Percentiles rank a stretch among this genome's conserved stretches.
Conservation (phyloP, 306 rosid species). For the Abrus precatorius region DNA sequence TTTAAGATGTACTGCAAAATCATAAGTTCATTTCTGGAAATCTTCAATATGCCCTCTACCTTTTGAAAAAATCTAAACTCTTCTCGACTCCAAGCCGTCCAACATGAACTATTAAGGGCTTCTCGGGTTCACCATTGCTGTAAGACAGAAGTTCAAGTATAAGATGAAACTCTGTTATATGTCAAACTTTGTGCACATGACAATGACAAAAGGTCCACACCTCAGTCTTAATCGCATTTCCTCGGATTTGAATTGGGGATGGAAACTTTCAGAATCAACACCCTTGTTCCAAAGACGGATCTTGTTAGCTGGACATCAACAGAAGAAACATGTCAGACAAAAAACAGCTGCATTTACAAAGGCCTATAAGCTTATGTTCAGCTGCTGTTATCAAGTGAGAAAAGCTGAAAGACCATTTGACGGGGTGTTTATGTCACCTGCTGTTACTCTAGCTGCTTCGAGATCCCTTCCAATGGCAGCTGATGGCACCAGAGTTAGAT, state of each 20-base stretch:
- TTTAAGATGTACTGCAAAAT: not conserved
- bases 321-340: constrained; percentile 39
- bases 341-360: not conserved
- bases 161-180: constrained; percentile 33
- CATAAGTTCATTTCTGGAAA: not conserved
- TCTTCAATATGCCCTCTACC: constrained; percentile 58
- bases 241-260: constrained; percentile 76
- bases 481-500: constrained; percentile 93
- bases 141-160: constrained; percentile 35
- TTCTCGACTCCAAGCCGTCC: constrained; percentile 98
- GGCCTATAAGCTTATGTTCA: not conserved
- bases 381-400: constrained; percentile 3
- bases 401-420: constrained; percentile 19
- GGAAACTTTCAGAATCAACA: constrained; percentile 94
- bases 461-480: constrained; percentile 93
- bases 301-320: constrained; percentile 74
- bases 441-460: constrained; percentile 73
- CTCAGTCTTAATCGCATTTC: constrained; percentile 88
- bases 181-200: constrained; percentile 22
- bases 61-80: constrained; percentile 93
- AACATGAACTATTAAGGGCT: constrained; percentile 91
- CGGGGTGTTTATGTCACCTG: constrained; percentile 62
- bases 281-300: constrained; percentile 98
- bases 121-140: constrained; percentile 93
- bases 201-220: constrained; percentile 48